Evolutionary conservation across 2,329 filamentous ascomycete species (phyloP).

Genomic region (Aspergillus sp.): DNA sequence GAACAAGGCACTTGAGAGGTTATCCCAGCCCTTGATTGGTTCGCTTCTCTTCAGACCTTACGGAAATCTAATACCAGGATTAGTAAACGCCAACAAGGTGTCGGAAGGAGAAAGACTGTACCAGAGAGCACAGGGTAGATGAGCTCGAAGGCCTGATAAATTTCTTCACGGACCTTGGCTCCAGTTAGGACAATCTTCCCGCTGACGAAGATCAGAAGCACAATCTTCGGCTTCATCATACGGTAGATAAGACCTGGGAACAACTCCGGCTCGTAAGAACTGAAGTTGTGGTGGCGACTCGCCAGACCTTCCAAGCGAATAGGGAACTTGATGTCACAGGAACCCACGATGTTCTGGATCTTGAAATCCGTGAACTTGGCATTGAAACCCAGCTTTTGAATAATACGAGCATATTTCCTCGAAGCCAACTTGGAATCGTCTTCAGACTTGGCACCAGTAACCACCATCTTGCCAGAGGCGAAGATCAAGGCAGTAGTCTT

Average conservation of each 20-base stretch:
- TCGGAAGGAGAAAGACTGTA: constrained; percentile 42
- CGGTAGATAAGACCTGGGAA: constrained; percentile 99
- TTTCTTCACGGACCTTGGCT: constrained; percentile 97
- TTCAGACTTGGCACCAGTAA: constrained; percentile 95
- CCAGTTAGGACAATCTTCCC: constrained; percentile 98
- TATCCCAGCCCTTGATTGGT: constrained; percentile 14
- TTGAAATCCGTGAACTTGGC: constrained; percentile 99
- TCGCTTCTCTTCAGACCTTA: constrained; percentile 51
- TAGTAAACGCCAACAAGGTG: neutral
- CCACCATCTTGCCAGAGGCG: constrained; percentile 98
- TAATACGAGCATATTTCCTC: constrained; percentile 97
- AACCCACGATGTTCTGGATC: constrained; percentile 99
- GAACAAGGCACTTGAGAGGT: constrained; percentile 12
- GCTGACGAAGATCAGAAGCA: constrained; percentile 94
- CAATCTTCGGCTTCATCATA: constrained; percentile 99
- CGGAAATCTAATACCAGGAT: constrained; percentile 55
- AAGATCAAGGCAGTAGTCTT: constrained; percentile 99
- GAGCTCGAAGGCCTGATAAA: constrained; percentile 94
- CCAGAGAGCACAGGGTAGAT: constrained; percentile 94
- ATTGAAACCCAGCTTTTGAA: constrained; percentile 99
- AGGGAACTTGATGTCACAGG: constrained; percentile 98
- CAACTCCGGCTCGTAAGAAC: constrained; percentile 95
- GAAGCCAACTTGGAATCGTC: constrained; percentile 97
- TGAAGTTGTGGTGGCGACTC: constrained; percentile 98
- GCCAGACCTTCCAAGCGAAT: constrained; percentile 95